Base-by-base conservation (phyloP, 805 yeast genomes). In the Priceomyces haplophilus region DNA sequence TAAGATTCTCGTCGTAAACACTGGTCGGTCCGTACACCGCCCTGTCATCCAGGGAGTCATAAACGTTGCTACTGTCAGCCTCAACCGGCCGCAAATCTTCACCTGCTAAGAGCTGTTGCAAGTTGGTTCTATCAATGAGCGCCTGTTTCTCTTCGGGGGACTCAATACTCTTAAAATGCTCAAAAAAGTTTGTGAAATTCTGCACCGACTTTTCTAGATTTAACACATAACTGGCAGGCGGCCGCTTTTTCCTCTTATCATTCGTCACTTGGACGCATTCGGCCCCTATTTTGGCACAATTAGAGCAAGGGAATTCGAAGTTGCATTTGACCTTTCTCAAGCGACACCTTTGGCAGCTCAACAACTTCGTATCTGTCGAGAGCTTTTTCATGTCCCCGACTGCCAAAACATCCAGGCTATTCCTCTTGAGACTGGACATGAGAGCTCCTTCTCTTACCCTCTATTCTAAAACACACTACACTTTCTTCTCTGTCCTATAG, bases 191-290 rank as follows among this genome's bases (percentile, higher is more conserved):
- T 34, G 56, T 53, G 18, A 67, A 46, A 15, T 52, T 44, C 8
- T 52, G 50, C 33, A 64, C 47, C 43, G 59, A 59, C 31, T 52
- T 52, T 50, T 69, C 79, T 34, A 78, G 54, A 2, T 67, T 60
- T 35, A 67, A 66, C n/a, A 78, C 81, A 50, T 78, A 77, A 35
- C 69, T 64, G 7, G 72, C 73, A 0, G 76, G 65, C 3, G 78
- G 78, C 37, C 82, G 56, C 44, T 71, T 73, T 49, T 75, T 76
- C 31, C 83, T 61, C 64, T 75, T 60, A 51, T 78, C 83, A 46
- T 65, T 67, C 10, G 69, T 67, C 11, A 72, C 69, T 29, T 68
- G 68, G 35, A 76, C 64, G 51, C 83, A 78, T 29, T 67, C 75
- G 12, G 69, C 62, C 4, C 64, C 63, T 4, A 71, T 57, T 42